Evolutionary conservation across 345 rosid species (phyloP).

Genomic region (Citropsis articulata): DNA sequence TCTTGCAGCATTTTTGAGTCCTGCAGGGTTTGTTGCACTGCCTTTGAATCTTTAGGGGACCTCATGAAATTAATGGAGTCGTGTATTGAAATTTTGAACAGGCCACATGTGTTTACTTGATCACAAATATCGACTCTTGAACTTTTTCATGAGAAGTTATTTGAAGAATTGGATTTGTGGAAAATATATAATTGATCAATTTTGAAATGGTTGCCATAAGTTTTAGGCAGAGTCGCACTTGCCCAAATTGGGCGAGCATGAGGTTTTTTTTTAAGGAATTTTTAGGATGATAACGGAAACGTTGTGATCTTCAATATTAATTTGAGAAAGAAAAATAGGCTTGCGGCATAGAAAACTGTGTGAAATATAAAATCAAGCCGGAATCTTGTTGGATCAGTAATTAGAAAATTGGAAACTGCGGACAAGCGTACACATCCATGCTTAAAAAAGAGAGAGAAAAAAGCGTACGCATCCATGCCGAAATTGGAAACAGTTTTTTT

Average conservation of each 20-base stretch:
- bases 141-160: not conserved
- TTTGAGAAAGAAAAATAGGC: not conserved
- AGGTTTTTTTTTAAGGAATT: not conserved
- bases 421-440: not conserved
- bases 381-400: not conserved
- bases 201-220: not conserved
- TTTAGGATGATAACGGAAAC: not conserved
- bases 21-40: not conserved
- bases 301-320: not conserved
- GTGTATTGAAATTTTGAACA: conserved; percentile 16
- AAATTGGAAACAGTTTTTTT: no score
- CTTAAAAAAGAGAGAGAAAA: no score
- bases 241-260: not conserved
- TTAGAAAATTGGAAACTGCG: not conserved
- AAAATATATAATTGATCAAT: not conserved
- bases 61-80: not conserved
- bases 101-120: conserved; percentile 1
- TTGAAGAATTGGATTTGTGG: not conserved
- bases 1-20: not conserved
- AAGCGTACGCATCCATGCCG: no score
- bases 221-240: conserved; percentile 24
- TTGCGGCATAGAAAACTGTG: not conserved
- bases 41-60: conserved; percentile 3
- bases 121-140: conserved; percentile 6
- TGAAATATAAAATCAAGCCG: not conserved